Percentiles rank a stretch among this genome's conserved stretches.
Conservation (phyloP, 176 grass and related monocot species). For the maize (Zea mays) region Zm-B73-REFERENCE-NAM-5.0 NC_050103.1:170014501-170015000, state of each 20-base stretch:
- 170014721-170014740: too few relatives aligned
- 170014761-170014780: too few relatives aligned
- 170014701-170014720: too few relatives aligned
- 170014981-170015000: neutral
- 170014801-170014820: conserved; percentile 42
- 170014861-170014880: conserved; percentile 21
- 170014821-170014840: conserved; percentile 28
- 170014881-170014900: conserved; percentile 47
- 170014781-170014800: conserved; percentile 28
- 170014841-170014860: conserved; percentile 9
- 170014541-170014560: conserved; percentile 44
- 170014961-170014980: neutral
- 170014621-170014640: conserved; percentile 15
- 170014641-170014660: neutral
- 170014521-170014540: conserved; percentile 47
- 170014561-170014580: conserved; percentile 60
- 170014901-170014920: neutral
- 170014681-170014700: too few relatives aligned
- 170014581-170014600: conserved; percentile 46
- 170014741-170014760: too few relatives aligned
- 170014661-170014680: neutral
- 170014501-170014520: conserved; percentile 59
- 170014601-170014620: conserved; percentile 35
- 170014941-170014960: too few relatives aligned
- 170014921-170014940: too few relatives aligned